Evolutionary conservation across 768 basidiomycete species (phyloP).

Genomic region (Boletus tomentosulus): DNA sequence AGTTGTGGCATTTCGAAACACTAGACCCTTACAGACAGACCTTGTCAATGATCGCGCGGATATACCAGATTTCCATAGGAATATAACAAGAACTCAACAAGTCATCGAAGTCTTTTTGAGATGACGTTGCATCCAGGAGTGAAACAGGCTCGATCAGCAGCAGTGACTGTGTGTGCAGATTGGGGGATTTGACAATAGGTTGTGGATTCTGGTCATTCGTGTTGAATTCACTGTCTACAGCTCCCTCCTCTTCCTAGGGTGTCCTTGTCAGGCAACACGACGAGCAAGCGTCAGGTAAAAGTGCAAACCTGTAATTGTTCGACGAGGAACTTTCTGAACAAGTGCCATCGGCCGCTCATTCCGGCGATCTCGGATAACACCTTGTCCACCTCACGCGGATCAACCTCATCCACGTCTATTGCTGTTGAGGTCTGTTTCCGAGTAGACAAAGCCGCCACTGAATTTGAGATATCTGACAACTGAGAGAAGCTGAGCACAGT

Average conservation of each 20-base stretch:
- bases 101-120: conserved; percentile 57
- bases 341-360: conserved; percentile 87
- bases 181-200: neutral
- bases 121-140: conserved; percentile 47
- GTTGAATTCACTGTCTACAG: conserved; percentile 1
- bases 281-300: neutral
- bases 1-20: neutral
- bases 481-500: conserved; percentile 18
- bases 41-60: conserved; percentile 82
- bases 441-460: conserved; percentile 31
- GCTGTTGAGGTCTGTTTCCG: conserved; percentile 30
- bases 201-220: conserved; percentile 5
- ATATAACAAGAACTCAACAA: conserved; percentile 74
- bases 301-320: conserved; percentile 61
- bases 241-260: conserved; percentile 17
- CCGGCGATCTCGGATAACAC: conserved; percentile 82
- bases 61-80: conserved; percentile 92
- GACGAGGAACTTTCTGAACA: conserved; percentile 84
- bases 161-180: neutral
- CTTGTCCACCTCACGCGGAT: conserved; percentile 90
- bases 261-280: neutral
- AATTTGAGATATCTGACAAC: conserved; percentile 47
- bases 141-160: conserved; percentile 9
- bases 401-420: conserved; percentile 54
- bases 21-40: conserved; percentile 35